These are phyloP conservation scores for Halophytophthora polymorphica DNA, from an alignment of 352 stramenopile genomes.

Conservation along the genomic window DNA sequence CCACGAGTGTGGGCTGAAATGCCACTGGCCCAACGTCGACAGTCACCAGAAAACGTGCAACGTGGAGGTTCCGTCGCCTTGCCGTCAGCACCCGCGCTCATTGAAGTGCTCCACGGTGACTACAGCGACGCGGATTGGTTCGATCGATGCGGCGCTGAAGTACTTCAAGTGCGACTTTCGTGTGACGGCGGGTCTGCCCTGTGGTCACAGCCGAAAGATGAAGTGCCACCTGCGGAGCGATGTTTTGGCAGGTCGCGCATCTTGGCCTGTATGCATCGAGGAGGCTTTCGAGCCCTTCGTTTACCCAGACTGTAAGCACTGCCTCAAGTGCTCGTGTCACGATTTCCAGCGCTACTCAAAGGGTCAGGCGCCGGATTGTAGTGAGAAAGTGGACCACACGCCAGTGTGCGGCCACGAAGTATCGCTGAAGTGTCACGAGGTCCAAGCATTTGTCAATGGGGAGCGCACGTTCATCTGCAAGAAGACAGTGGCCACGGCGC, in stretches of 20 bases:
- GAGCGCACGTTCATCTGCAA: constrained; percentile 43
- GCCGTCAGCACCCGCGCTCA: constrained; percentile 42
- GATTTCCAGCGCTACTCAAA: constrained; percentile 55
- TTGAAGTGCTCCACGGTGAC: constrained; percentile 59
- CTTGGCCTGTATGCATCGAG: constrained; percentile 58
- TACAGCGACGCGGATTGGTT: constrained; percentile 6
- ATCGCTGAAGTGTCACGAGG: constrained; percentile 56
- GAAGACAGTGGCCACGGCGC: constrained; percentile 40
- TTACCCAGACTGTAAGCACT: constrained; percentile 72
- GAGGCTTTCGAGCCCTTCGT: constrained; percentile 58
- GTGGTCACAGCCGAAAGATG: constrained; percentile 54
- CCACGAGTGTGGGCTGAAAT: constrained; percentile 64
- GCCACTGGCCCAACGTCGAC: constrained; percentile 58
- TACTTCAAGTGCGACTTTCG: constrained; percentile 53
- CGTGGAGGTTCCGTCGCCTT: constrained; percentile 64
- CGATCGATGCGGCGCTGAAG: constrained; percentile 40
- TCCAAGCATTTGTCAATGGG: constrained; percentile 26
- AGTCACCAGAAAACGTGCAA: constrained; percentile 61
- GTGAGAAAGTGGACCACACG: constrained; percentile 54
- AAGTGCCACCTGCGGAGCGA: constrained; percentile 42
- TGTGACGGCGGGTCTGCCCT: constrained; percentile 63
- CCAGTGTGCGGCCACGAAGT: constrained; percentile 65
- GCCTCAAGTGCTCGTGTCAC: constrained; percentile 56
- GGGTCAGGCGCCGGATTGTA: constrained; percentile 40
- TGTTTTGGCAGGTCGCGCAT: constrained; percentile 25